Evolutionary conservation across 1,284 basidiomycete species (phyloP).

Genomic region (Taiwanofungus camphoratus): DNA sequence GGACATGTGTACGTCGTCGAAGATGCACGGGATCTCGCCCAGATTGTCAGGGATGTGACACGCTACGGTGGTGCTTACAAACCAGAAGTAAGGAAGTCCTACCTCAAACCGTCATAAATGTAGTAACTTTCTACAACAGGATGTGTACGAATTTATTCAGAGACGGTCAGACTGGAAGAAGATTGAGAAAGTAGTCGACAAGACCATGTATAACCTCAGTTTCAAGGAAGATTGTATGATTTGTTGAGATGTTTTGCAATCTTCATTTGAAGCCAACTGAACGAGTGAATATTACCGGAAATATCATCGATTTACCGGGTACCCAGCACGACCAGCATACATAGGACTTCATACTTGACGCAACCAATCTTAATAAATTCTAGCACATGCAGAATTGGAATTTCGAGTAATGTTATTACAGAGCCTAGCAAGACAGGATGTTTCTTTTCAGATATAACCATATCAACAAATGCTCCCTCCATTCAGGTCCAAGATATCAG

Average conservation of each 20-base stretch:
- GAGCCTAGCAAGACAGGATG: no score
- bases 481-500: no score
- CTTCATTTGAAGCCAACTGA: no score
- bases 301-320: no score
- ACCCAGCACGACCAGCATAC: no score
- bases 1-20: slow-evolving; percentile 92
- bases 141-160: slow-evolving; percentile 92
- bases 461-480: no score
- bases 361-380: no score
- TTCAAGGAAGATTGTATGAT: slow-evolving; percentile 86
- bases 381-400: no score
- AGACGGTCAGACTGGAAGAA: slow-evolving; percentile 93
- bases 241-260: slow-evolving; percentile 26
- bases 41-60: slow-evolving; percentile 91
- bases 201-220: slow-evolving; percentile 91
- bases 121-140: slow-evolving; percentile 37
- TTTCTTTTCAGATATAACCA: no score
- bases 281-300: no score
- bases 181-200: slow-evolving; percentile 93
- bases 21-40: slow-evolving; percentile 90
- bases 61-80: slow-evolving; percentile 90
- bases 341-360: no score
- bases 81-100: slow-evolving; percentile 63
- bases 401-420: no score
- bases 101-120: neutral